Evolutionary conservation across 2,329 filamentous ascomycete species (phyloP), one percentile per base, ranked within the genome.

Genomic region (Amphichorda felina): DNA sequence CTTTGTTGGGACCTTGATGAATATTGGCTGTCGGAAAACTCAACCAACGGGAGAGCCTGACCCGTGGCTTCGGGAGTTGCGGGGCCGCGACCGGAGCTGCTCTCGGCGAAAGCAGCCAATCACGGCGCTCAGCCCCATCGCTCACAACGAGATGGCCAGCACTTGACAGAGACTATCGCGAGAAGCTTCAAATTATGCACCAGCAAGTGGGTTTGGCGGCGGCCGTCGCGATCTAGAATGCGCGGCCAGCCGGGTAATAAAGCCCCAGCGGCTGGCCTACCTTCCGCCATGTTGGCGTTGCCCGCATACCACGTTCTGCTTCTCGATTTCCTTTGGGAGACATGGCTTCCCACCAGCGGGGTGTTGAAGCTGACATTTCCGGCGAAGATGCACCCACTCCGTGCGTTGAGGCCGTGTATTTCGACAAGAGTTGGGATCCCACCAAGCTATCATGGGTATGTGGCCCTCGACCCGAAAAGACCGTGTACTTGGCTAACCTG

Each of bases 361-460:
- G n/a, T n/a, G n/a, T n/a, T n/a, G n/a, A n/a, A n/a, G n/a, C n/a
- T n/a, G n/a, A n/a, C n/a, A n/a, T n/a, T n/a, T n/a, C n/a, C n/a
- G n/a, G n/a, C n/a, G n/a, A n/a, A n/a, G n/a, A n/a, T n/a, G n/a
- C n/a, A n/a, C n/a, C n/a, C n/a, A n/a, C n/a, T n/a, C n/a, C n/a
- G n/a, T n/a, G n/a, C n/a, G n/a, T 25, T 14, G 31, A 33, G 13
- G 14, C 31, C 6, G 31, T 10, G 10, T 19, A 14, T 16, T 19
- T 15, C 7, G 34, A 19, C 16, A 16, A 24, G 13, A 34, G 24
- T 6, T 44, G 45, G 32, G 46, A 55, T 38, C 46, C 54, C 3
- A 55, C 53, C 13, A 54, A 51, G 30, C 43, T 56, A 17, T 51
- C 54, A 16, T 34, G 43, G 33, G 51, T 52, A 38, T 28, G 48